Percentiles rank a stretch among this genome's conserved stretches.
Evolutionary conservation across 31 red algal genomes (phyloP).

Genomic region (Endocladia muricata): DNA sequence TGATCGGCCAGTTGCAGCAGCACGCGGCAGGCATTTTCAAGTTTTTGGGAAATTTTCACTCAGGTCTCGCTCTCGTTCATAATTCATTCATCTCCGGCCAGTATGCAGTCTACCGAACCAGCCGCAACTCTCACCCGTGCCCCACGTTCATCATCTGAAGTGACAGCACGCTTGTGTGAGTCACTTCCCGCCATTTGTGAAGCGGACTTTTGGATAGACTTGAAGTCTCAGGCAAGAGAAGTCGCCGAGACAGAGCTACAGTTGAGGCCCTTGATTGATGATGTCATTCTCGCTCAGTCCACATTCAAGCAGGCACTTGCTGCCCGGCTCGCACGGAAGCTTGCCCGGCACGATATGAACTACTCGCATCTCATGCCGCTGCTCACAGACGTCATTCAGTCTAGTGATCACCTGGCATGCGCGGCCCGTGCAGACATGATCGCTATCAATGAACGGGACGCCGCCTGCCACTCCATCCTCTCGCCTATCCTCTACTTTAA

Average conservation of each 20-base stretch:
- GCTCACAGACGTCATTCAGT: constrained; percentile 46
- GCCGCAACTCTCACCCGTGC: too few relatives aligned
- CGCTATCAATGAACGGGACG: constrained; percentile 83
- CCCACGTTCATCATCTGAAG: too few relatives aligned
- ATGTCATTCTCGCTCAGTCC: constrained; percentile 76
- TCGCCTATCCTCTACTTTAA: constrained; percentile 85
- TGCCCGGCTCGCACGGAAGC: constrained; percentile 86
- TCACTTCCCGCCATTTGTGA: too few relatives aligned
- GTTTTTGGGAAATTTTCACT: too few relatives aligned
- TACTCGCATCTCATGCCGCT: constrained; percentile 66
- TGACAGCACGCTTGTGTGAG: too few relatives aligned
- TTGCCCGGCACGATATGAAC: constrained; percentile 70
- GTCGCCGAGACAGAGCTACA: constrained; percentile 82
- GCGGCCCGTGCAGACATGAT: constrained; percentile 77
- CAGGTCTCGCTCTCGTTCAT: too few relatives aligned
- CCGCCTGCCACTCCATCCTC: constrained; percentile 77
- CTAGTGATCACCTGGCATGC: constrained; percentile 11
- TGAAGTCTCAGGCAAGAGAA: constrained; percentile 67
- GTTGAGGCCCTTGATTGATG: constrained; percentile 74
- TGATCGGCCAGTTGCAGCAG: background rate
- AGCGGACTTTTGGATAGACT: constrained; percentile 49
- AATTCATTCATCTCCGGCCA: too few relatives aligned
- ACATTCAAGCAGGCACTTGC: constrained; percentile 72
- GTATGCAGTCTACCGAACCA: too few relatives aligned
- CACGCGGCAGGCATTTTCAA: too few relatives aligned